These are phyloP conservation scores for Lizonia empirigonia DNA, from an alignment of 2,329 filamentous ascomycete genomes.

Conservation along the genomic window DNA sequence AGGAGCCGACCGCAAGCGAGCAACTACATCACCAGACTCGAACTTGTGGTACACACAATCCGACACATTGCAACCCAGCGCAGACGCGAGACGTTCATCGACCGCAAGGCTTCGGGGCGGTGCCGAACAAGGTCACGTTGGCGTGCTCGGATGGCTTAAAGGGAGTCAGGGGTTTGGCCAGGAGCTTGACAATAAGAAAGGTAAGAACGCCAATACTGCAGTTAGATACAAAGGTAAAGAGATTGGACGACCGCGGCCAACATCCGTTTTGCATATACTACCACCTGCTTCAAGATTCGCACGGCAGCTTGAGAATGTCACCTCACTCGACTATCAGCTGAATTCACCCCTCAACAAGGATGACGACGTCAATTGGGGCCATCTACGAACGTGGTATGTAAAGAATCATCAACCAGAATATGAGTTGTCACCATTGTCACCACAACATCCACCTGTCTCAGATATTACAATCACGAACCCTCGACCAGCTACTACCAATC, in stretches of 20 bases:
- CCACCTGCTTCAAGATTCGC: neutral
- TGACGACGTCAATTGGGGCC: neutral
- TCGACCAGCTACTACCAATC: slow-evolving; percentile 4
- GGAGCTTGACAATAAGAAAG: neutral
- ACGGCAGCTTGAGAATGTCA: too few relatives aligned
- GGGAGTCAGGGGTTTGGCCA: neutral
- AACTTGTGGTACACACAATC: too few relatives aligned
- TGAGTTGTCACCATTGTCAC: neutral
- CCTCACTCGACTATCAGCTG: neutral
- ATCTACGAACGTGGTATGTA: neutral
- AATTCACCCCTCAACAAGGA: neutral
- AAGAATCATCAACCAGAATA: neutral
- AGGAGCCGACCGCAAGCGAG: neutral
- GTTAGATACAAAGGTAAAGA: slow-evolving; percentile 1
- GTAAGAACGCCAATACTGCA: neutral
- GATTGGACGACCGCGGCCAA: slow-evolving; percentile 1
- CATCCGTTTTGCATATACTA: neutral
- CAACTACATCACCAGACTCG: neutral
- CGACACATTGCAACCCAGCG: neutral
- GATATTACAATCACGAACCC: neutral
- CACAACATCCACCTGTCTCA: neutral
- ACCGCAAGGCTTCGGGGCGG: slow-evolving; percentile 1
- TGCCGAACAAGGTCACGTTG: neutral
- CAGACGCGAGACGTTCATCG: neutral
- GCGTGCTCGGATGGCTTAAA: neutral